Evolutionary conservation across 1,139 yeast species (phyloP).

Genomic region (Nakaseomyces delphensis): DNA sequence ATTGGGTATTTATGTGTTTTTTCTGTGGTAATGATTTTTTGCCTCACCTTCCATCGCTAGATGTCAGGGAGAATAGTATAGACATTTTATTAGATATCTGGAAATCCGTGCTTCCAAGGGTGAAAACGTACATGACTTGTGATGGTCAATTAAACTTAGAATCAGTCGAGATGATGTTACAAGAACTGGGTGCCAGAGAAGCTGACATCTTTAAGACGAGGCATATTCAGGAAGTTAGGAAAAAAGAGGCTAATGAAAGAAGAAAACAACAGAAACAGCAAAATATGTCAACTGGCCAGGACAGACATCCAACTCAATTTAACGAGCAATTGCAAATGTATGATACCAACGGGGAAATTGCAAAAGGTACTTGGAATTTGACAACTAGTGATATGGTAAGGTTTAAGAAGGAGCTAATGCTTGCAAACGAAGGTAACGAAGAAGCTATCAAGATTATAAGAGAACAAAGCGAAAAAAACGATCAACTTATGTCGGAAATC

Average conservation of each 20-base stretch:
- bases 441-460: constrained; percentile 63
- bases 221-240: constrained; percentile 57
- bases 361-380: constrained; percentile 55
- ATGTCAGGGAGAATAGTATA: constrained; percentile 90
- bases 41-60: constrained; percentile 91
- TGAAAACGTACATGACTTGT: constrained; percentile 75
- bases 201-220: constrained; percentile 67
- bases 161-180: constrained; percentile 66
- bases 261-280: constrained; percentile 41
- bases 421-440: constrained; percentile 68
- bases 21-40: constrained; percentile 97
- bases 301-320: constrained; percentile 67
- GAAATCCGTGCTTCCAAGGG: constrained; percentile 60
- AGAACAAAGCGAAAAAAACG: constrained; percentile 30
- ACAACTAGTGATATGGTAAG: constrained; percentile 67
- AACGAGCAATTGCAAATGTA: constrained; percentile 69
- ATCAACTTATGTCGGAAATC: constrained; percentile 20
- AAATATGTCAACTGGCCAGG: constrained; percentile 53
- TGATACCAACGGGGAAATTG: constrained; percentile 56
- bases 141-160: constrained; percentile 76
- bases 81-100: constrained; percentile 74
- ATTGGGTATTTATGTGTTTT: constrained; percentile 98
- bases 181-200: constrained; percentile 62
- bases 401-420: constrained; percentile 55
- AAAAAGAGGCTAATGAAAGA: constrained; percentile 55